Evolutionary conservation across 2,329 filamentous ascomycete species (phyloP), one percentile per base, ranked within the genome.

Genomic region (Beauveria sp.): DNA sequence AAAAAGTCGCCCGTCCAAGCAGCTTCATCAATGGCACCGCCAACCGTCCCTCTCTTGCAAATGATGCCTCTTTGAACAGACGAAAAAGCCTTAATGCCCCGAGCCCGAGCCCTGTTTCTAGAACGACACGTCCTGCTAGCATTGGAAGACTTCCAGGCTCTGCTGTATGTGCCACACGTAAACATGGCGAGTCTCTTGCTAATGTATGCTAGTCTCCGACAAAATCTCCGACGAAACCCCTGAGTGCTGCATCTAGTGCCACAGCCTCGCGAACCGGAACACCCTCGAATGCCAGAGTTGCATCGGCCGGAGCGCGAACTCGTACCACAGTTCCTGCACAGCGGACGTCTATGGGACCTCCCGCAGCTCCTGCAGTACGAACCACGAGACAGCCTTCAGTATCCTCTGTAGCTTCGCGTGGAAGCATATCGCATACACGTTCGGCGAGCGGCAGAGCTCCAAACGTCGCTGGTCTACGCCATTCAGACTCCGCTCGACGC

Each of bases 181-280:
- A 7, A 2, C 14, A 16, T 9, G 12, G 42, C 43, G 28, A 38
- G 22, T 16, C 16, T 20, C 12, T 26, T 49, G 38, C 61, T 62
- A 20, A 62, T 38, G 26, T 46, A 46, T 66, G 10, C 34, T 61
- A 92, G 86, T 91, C 88, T 62, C 89, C 90, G 2, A 87, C 84
- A 0, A 93, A 90, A 69, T 93, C 89, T 1, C 90, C 90, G 1
- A 90, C 88, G 3, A 95, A 95, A 70, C 88, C 90, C 67, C 72
- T 89, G 51, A 73, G 73, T 63, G 79, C 73, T 43, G 79, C 85
- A 1, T 83, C 86, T 1, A 86, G 82, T 66, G 73, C 80, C 5
- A 77, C 80, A 2, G 83, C 80, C 1, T 87, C 88, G 46, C 79
- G 87, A 67, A 90, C 86, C 14, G 82, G 76, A 45, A 90, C 86